phyloP scores from a whole-genome alignment of 1,284 basidiomycete genomes.

The Hypsizygus ulmarius region DNA sequence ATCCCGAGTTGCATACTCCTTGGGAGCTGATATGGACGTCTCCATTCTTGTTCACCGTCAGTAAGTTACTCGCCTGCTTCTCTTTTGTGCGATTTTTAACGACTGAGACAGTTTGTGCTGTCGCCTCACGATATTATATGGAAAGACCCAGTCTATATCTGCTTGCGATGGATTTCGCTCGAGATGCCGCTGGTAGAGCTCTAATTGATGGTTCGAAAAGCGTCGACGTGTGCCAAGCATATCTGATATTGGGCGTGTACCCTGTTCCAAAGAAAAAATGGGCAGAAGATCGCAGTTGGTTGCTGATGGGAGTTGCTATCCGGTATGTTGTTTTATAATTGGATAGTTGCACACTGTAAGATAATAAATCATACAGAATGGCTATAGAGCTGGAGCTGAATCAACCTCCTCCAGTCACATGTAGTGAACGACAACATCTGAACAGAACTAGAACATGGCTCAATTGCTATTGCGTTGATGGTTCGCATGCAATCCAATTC shows the following conservation, averaged over 20 bases:
- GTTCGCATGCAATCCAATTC: constrained; percentile 62
- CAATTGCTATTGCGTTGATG: constrained; percentile 63
- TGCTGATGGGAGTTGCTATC: constrained; percentile 58
- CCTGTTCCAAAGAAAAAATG: constrained; percentile 55
- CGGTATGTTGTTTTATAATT: constrained; percentile 40
- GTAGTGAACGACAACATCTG: constrained; percentile 40
- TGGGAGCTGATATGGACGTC: constrained; percentile 45
- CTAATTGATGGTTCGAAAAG: constrained; percentile 47
- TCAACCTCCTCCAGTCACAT: constrained; percentile 38
- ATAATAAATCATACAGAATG: constrained; percentile 35
- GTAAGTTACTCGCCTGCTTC: constrained; percentile 36
- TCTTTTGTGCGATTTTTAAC: not conserved
- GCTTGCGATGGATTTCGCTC: constrained; percentile 51
- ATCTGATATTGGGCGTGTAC: constrained; percentile 48
- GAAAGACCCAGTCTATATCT: constrained; percentile 42
- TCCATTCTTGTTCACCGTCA: constrained; percentile 59
- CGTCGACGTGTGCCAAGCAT: constrained; percentile 59
- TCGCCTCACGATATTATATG: constrained; percentile 48
- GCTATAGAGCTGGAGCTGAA: constrained; percentile 51
- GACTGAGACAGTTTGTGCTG: constrained; percentile 44
- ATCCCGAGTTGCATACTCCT: constrained; percentile 53
- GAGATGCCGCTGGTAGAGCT: constrained; percentile 48
- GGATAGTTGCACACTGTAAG: not conserved
- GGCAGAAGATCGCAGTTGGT: constrained; percentile 55
- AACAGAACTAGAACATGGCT: constrained; percentile 66